Percentiles rank a stretch among this genome's conserved stretches.
These are phyloP conservation scores for Aspergillus ochraceus DNA, from an alignment of 2,329 filamentous ascomycete genomes.

Conservation along the genomic window DNA sequence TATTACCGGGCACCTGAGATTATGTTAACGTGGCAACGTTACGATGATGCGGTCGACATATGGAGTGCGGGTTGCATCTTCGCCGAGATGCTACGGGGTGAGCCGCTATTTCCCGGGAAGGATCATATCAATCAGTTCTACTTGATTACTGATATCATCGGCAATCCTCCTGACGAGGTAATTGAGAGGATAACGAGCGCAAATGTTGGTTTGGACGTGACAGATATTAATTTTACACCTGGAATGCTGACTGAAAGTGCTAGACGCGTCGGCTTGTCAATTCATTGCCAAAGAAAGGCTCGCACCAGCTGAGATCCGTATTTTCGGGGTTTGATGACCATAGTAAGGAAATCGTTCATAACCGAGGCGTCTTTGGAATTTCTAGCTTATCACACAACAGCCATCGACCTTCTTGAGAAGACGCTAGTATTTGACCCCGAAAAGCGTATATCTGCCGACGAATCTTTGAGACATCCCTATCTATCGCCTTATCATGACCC, in stretches of 20 bases:
- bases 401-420: constrained; percentile 87
- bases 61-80: constrained; percentile 99
- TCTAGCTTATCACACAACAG: constrained; percentile 44
- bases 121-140: constrained; percentile 99
- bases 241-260: neutral
- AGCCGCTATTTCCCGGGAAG: constrained; percentile 96
- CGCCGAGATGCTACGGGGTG: constrained; percentile 97
- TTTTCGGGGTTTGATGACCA: constrained; percentile 90
- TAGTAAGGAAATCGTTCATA: constrained; percentile 53
- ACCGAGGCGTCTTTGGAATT: neutral
- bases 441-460: constrained; percentile 83
- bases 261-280: constrained; percentile 95
- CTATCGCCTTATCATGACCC: constrained; percentile 95
- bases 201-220: constrained; percentile 63
- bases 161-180: constrained; percentile 94
- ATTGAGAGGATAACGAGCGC: constrained; percentile 98
- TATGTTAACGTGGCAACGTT: constrained; percentile 99
- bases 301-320: constrained; percentile 79
- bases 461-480: constrained; percentile 87
- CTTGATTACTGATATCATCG: constrained; percentile 95
- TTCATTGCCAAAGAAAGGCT: constrained; percentile 88
- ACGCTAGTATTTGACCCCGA: constrained; percentile 99
- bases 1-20: constrained; percentile 99
- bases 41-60: constrained; percentile 97
- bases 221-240: neutral